Evolutionary conservation across 1,284 basidiomycete genomes (phyloP).

Genomic region (Fomitopsis pinicola): DNA sequence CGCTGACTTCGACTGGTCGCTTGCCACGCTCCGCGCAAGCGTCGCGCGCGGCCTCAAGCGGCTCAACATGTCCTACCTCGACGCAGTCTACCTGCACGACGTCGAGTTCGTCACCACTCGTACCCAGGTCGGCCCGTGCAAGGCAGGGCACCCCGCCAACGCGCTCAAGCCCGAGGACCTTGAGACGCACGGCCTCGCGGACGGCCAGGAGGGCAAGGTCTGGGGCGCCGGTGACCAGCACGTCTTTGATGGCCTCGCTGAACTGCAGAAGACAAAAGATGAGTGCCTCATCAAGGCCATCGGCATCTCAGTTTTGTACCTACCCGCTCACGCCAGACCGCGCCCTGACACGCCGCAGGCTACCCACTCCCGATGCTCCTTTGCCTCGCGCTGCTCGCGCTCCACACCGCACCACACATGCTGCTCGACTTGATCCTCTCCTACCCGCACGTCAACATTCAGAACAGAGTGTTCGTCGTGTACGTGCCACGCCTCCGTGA

Average conservation of each 20-base stretch:
- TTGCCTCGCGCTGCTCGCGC: constrained; percentile 75
- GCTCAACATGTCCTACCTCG: constrained; percentile 79
- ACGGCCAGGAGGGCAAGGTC: constrained; percentile 54
- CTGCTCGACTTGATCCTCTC: constrained; percentile 81
- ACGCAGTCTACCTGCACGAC: constrained; percentile 89
- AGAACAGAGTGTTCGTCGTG: constrained; percentile 63
- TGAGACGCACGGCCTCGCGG: constrained; percentile 55
- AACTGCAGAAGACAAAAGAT: constrained; percentile 72
- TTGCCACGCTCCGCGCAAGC: constrained; percentile 63
- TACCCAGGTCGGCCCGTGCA: constrained; percentile 45
- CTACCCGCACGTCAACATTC: constrained; percentile 86
- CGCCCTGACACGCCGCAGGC: constrained; percentile 44
- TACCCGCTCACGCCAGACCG: too few species aligned
- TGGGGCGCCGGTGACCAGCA: constrained; percentile 78
- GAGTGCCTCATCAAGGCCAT: constrained; percentile 78
- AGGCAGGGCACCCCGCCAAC: constrained; percentile 49
- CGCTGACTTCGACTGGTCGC: constrained; percentile 77
- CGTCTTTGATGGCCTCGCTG: constrained; percentile 70
- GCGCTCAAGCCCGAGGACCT: constrained; percentile 42
- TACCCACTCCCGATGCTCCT: constrained; percentile 90
- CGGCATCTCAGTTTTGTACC: constrained; percentile 73
- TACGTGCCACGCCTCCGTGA: constrained; percentile 60
- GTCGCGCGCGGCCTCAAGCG: constrained; percentile 72
- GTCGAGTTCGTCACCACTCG: constrained; percentile 74
- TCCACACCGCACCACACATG: constrained; percentile 55